Evolutionary conservation across 1,139 yeast species (phyloP), one percentile per base, ranked within the genome.

Genomic region (Dujonia santamariae): DNA sequence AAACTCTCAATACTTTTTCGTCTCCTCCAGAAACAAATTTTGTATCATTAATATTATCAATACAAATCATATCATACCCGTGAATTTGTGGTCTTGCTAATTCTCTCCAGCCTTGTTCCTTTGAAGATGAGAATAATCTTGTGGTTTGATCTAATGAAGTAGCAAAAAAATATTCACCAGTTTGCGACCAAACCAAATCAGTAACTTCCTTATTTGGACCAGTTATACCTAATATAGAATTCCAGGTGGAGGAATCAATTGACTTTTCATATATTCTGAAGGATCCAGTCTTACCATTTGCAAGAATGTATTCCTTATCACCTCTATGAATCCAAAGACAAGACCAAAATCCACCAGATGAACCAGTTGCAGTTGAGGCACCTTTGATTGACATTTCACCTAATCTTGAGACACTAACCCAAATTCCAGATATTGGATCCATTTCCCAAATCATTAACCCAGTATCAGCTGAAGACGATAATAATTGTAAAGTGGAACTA

Each of bases 61-160:
- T 67, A 45, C 95, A 80, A 29, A 86, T 74, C 97, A 94, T 88
- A 54, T 94, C 97, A 53, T 87, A 94, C 9, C 99, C 99, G 56
- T 94, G 99, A 44, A 94, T 92, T 55, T 94, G 99, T 0, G 98
- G 98, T 47, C 99, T 74, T 1, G 96, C 87, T 56, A 92, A 80
- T 54, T 94, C 99, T 53, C 82, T 85, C 96, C 96, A 88, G 1
- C 78, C 64, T n/a, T 39, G 37, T 4, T 46, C 48, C 12, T 15
- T 8, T 13, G 34, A 30, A 15, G 75, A 76, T 0, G 95, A 81
- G 59, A 72, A 82, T 18, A 94, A 57, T 51, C 98, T 71, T 0
- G 98, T 86, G 0, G 98, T 92, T 60, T 94, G 98, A 54, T 94
- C 99, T 34, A 86, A 61, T 0, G 95, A 72, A 0, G 97, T 86